Evolutionary conservation across 2,329 filamentous ascomycete species (phyloP), one percentile per base, ranked within the genome.

Genomic region (Clonostachys solani): DNA sequence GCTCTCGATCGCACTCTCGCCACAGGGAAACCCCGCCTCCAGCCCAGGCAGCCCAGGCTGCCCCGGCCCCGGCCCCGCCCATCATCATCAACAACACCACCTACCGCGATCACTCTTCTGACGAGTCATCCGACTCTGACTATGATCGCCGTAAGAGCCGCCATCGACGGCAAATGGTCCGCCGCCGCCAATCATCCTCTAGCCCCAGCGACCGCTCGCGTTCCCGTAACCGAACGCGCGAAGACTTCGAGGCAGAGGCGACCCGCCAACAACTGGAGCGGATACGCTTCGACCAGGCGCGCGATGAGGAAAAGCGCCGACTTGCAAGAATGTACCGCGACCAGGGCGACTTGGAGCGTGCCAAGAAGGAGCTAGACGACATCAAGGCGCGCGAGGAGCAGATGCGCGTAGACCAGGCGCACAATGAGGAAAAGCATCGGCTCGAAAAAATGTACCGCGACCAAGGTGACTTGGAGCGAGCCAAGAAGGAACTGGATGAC

Each of bases 71-170:
- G 54, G 62, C 57, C 16, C 61, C 65, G 15, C 76, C 78, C 1
- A 69, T 83, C 43, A 74, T 83, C 45, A 81, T 83, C 59, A 79
- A 81, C 57, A 82, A 81, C 59, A 68, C 68, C 48, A 74, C 78
- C 48, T 74, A 77, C 54, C 75, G 75, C 50, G 68, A 74, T 18
- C 54, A 71, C 45, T 74, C 72, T 17, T 75, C 69, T 6, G 74
- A 75, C 35, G 67, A 69, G 15, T 67, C 68, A 3, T 63, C 16
- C 9, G 41, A 46, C 9, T 45, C 55, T 33, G 58, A 60, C 13
- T 60, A 68, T 29, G 61, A 63, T 34, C 64, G 54, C 47, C 58
- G 50, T 17, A 50, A 47, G 13, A n/a, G 42, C 16, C 23, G 33
- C 13, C n/a, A 29, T 16, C 15, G 17, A 18, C 15, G 15, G 2